Percentiles rank a stretch among this genome's conserved stretches.
Conservation (phyloP, 768 basidiomycete species). For the Tricholoma hemisulphureum region DNA sequence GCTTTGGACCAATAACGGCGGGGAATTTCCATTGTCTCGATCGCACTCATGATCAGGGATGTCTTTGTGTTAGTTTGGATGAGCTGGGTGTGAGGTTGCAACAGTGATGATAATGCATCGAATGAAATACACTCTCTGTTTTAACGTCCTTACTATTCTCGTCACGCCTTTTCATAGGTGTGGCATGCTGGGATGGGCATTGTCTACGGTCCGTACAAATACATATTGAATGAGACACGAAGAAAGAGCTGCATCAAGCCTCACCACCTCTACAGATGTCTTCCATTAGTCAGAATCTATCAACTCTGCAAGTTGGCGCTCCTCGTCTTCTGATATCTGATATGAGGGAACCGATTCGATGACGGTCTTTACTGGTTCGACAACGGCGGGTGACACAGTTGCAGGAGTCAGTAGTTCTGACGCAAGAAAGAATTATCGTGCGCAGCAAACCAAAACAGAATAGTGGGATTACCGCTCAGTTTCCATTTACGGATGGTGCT, state of each 20-base stretch:
- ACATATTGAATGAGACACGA: too few species aligned
- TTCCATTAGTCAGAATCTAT: slow-evolving; percentile 33
- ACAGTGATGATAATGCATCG: too few species aligned
- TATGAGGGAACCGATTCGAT: slow-evolving; percentile 27
- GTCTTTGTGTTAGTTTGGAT: too few species aligned
- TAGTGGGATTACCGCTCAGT: slow-evolving; percentile 48
- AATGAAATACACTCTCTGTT: too few species aligned
- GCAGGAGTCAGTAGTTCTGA: slow-evolving; percentile 44
- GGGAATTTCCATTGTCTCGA: background rate
- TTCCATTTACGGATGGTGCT: slow-evolving; percentile 86
- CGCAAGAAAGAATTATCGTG: background rate
- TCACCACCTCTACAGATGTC: background rate
- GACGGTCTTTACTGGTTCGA: slow-evolving; percentile 10
- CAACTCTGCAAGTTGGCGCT: slow-evolving; percentile 82
- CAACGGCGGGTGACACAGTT: slow-evolving; percentile 8
- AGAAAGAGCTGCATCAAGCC: background rate
- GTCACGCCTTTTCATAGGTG: too few species aligned
- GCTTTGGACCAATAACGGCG: too few species aligned
- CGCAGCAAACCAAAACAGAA: background rate
- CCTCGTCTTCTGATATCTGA: slow-evolving; percentile 82
- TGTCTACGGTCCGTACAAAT: too few species aligned
- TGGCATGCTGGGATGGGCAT: too few species aligned
- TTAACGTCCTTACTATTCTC: too few species aligned
- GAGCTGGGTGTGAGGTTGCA: too few species aligned
- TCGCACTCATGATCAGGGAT: too few species aligned